These are phyloP conservation scores for Botrytis hyacinthi DNA, from an alignment of 2,329 filamentous ascomycete genomes.

Conservation along the genomic window DNA sequence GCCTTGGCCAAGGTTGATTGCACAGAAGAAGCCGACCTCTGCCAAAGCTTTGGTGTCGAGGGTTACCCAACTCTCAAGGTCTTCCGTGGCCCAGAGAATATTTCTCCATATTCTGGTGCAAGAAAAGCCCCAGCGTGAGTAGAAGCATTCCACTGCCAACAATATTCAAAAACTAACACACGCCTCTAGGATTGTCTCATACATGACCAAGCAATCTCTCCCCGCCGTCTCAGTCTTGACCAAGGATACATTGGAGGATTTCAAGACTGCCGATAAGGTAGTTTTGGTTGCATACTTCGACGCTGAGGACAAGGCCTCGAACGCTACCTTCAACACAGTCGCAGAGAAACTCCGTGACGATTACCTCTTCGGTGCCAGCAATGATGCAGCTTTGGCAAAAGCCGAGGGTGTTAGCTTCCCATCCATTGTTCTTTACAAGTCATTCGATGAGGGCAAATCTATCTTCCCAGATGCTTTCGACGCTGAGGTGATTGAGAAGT, in stretches of 20 bases:
- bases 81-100: constrained; percentile 85
- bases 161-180: constrained; percentile 20
- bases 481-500: constrained; percentile 73
- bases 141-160: background rate
- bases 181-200: constrained; percentile 60
- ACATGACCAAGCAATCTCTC: constrained; percentile 98
- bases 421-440: constrained; percentile 91
- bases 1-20: constrained; percentile 87
- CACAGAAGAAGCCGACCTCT: constrained; percentile 90
- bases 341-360: constrained; percentile 79
- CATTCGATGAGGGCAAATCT: constrained; percentile 94
- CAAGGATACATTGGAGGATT: constrained; percentile 82
- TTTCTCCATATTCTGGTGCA: constrained; percentile 81
- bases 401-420: constrained; percentile 86
- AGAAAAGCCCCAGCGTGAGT: constrained; percentile 77
- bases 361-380: constrained; percentile 88
- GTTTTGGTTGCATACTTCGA: constrained; percentile 88
- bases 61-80: constrained; percentile 99
- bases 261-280: constrained; percentile 98
- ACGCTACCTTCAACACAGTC: constrained; percentile 71
- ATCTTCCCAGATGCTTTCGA: constrained; percentile 80
- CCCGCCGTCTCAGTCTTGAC: constrained; percentile 84
- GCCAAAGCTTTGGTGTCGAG: constrained; percentile 85
- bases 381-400: constrained; percentile 80
- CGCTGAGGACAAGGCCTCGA: constrained; percentile 76